Conservation (phyloP, 2,329 filamentous ascomycete genomes). For the Colletotrichum sp. region DNA sequence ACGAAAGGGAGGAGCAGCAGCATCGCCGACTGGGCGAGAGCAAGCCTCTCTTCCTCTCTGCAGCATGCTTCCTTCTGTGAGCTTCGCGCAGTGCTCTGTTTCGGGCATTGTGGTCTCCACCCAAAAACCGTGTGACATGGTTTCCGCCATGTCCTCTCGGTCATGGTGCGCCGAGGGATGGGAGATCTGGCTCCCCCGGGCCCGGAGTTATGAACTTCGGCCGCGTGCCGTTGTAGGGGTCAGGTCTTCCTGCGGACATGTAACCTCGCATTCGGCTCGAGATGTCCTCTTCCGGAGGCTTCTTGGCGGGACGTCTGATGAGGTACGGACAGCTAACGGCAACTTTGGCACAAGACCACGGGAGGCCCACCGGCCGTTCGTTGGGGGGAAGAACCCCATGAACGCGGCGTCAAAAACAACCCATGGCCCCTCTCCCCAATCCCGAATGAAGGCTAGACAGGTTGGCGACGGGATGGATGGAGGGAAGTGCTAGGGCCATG, state of each 20-base stretch:
- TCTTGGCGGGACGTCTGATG: background rate
- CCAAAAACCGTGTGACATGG: slow-evolving; percentile 4
- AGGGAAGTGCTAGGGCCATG: slow-evolving; percentile 5
- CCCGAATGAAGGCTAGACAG: background rate
- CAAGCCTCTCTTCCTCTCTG: background rate
- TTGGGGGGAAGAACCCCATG: background rate
- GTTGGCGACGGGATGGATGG: slow-evolving; percentile 3
- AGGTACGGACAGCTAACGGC: background rate
- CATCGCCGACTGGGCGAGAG: background rate
- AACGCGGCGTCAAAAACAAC: background rate
- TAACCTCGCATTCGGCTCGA: background rate
- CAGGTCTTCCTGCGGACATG: background rate
- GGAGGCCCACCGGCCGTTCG: background rate
- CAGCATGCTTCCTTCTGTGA: background rate
- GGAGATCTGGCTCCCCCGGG: background rate
- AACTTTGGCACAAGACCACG: background rate
- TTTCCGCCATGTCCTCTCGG: background rate
- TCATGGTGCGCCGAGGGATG: background rate
- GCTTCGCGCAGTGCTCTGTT: background rate
- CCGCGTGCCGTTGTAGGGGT: background rate
- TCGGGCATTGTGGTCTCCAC: background rate
- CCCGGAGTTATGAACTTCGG: background rate
- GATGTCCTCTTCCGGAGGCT: background rate
- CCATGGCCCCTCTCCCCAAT: background rate
- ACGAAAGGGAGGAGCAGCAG: slow-evolving; percentile 5